Conservation (phyloP, 306 rosid species). For the Citrullus mucosospermus region DNA sequence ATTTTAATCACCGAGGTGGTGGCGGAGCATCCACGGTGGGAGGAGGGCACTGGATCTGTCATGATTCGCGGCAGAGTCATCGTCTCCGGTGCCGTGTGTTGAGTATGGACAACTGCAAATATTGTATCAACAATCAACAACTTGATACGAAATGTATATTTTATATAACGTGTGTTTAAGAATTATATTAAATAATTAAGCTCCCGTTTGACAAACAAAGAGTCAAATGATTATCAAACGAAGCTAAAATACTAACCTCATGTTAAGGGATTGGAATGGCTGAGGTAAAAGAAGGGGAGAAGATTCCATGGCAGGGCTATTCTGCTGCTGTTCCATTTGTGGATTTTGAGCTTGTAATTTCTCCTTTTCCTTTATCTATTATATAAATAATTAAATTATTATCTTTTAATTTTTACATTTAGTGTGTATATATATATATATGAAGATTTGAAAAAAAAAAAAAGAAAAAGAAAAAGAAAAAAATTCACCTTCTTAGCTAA, state of each 20-base stretch:
- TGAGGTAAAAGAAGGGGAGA: constrained; percentile 16
- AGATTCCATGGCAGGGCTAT: constrained; percentile 11
- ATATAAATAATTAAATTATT: background rate
- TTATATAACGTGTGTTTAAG: too few relatives aligned
- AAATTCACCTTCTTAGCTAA: constrained; percentile 43
- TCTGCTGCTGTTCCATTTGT: constrained; percentile 16
- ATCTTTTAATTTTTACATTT: background rate
- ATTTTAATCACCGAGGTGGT: constrained; percentile 19
- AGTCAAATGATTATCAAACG: too few relatives aligned
- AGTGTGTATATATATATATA: background rate
- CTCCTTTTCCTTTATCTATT: constrained; percentile 63
- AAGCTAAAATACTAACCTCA: constrained; percentile 21
- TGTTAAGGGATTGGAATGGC: constrained; percentile 25
- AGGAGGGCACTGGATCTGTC: constrained; percentile 13
- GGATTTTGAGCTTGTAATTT: constrained; percentile 24
- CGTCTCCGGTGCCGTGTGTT: background rate
- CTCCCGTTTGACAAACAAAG: too few relatives aligned
- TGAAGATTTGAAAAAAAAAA: too few relatives aligned
- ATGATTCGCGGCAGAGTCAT: background rate
- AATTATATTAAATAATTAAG: too few relatives aligned
- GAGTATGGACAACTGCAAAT: background rate
- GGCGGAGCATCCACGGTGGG: constrained; percentile 60
- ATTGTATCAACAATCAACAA: too few relatives aligned
- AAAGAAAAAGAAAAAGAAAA: background rate
- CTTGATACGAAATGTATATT: too few relatives aligned